Evolutionary conservation across 1,284 basidiomycete species (phyloP), one percentile per base, ranked within the genome.

Genomic region (Inonotus obliquus): DNA sequence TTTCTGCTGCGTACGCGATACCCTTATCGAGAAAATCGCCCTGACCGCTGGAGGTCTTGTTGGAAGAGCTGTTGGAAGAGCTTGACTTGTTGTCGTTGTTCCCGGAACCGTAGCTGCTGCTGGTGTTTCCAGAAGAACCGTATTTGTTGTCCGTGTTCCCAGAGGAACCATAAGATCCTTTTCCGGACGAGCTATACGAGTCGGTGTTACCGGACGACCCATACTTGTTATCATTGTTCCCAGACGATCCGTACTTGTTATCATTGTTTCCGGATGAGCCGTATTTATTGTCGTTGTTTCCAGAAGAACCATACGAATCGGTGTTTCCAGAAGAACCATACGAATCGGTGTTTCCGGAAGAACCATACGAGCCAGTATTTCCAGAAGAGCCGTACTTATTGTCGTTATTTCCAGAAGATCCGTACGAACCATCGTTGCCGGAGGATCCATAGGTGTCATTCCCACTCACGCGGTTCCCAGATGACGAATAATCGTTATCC

Each of bases 11-110:
- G 39, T 17, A 57, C 9, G 23, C 25, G 17, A 62, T 38, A 1
- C 60, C 55, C 17, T 58, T 62, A 35, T 58, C 56, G 55, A 62
- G 29, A n/a, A 27, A 62, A 27, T 53, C 55, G 7, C 32, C 27
- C 21, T 54, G 38, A 19, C 59, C 27, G 39, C 38, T 27, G 35
- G 44, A 27, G 2, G 56, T 45, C 2, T 44, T 37, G 29, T 45
- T 55, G 9, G 41, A 17, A 27, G 39, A 39, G 5, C 35, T 35
- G 9, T 21, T 25, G 59, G 41, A 59, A 2, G 52, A 54, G 17
- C 51, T 52, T 17, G 51, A 1, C 27, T 60, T 45, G 32, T 49
- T 38, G 56, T 47, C 45, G 21, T 47, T 21, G 44, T 52, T 54
- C 19, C 37, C 35, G 17, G 25, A 49, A 23, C 27, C 21, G 21